Evolutionary conservation across 208 protist genomes (phyloP).

Genomic region (Sergeia podlipaevii): DNA sequence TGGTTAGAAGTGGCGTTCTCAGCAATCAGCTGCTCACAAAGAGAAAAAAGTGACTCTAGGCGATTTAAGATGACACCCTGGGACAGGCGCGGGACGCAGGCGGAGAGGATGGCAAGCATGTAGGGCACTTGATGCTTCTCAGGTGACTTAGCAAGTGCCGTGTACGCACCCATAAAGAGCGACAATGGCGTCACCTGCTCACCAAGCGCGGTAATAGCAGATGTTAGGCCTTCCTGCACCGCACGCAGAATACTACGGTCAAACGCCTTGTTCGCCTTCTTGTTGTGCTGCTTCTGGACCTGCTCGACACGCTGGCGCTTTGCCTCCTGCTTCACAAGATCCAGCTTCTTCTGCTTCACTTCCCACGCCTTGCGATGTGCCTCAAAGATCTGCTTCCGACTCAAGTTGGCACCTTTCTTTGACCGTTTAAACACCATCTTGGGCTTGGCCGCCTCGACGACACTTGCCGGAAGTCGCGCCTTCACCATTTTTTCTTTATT

Average conservation of each 20-base stretch:
- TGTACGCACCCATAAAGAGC: conserved; percentile 78
- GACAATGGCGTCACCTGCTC: conserved; percentile 68
- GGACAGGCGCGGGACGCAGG: conserved; percentile 66
- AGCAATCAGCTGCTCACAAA: conserved; percentile 70
- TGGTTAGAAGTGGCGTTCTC: conserved; percentile 59
- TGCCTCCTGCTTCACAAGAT: conserved; percentile 35
- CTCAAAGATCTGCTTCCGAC: conserved; percentile 71
- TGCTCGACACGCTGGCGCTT: conserved; percentile 40
- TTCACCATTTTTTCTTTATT: conserved; percentile 6
- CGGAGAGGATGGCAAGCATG: conserved; percentile 70
- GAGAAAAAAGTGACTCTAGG: conserved; percentile 26
- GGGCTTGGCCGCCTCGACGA: too few relatives aligned
- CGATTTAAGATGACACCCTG: conserved; percentile 66
- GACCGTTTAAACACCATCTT: conserved; percentile 9
- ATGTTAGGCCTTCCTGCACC: conserved; percentile 72
- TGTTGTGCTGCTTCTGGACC: conserved; percentile 60
- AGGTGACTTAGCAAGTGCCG: conserved; percentile 43
- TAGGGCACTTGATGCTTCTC: conserved; percentile 82
- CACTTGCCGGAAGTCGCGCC: too few relatives aligned
- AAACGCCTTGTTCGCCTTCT: conserved; percentile 73
- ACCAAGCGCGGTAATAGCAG: conserved; percentile 53
- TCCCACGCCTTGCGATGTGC: conserved; percentile 44
- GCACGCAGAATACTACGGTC: conserved; percentile 47
- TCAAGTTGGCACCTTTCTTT: conserved; percentile 58
- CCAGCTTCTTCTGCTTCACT: conserved; percentile 44